Percentiles rank a stretch among this genome's conserved stretches.
phyloP scores from a whole-genome alignment of 2,329 filamentous ascomycete species.

The Verticillium nonalfalfae region DNA sequence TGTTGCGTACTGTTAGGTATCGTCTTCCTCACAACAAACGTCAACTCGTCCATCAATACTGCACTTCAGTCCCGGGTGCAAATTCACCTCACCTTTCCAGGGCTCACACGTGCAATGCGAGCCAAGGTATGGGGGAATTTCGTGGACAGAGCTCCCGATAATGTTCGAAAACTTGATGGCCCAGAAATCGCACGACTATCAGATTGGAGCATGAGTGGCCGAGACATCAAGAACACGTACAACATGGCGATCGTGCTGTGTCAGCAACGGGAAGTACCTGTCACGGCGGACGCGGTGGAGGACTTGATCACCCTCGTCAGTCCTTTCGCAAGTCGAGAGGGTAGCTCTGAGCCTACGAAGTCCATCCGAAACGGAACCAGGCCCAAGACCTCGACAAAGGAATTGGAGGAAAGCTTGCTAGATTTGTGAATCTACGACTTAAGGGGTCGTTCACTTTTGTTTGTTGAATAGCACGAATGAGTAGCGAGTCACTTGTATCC shows the following conservation, averaged over 20 bases:
- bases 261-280: slow-evolving; percentile 38
- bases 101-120: too few species aligned
- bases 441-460: too few species aligned
- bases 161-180: slow-evolving; percentile 36
- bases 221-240: slow-evolving; percentile 53
- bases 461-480: too few species aligned
- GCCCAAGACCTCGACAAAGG: neutral
- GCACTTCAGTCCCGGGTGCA: too few species aligned
- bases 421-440: neutral
- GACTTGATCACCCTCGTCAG: neutral
- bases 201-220: slow-evolving; percentile 37
- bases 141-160: slow-evolving; percentile 42
- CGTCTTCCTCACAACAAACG: too few species aligned
- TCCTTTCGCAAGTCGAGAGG: neutral
- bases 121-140: slow-evolving; percentile 12
- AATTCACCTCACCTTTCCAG: too few species aligned
- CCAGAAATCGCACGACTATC: slow-evolving; percentile 47
- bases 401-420: neutral
- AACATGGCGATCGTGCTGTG: slow-evolving; percentile 49
- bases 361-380: neutral
- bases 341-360: neutral
- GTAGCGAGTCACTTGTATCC: too few species aligned
- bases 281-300: slow-evolving; percentile 30
- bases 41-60: too few species aligned
- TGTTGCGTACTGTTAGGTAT: too few species aligned